Conservation (phyloP, 2,329 filamentous ascomycete species). For the Rachicladosporium sp. region DNA sequence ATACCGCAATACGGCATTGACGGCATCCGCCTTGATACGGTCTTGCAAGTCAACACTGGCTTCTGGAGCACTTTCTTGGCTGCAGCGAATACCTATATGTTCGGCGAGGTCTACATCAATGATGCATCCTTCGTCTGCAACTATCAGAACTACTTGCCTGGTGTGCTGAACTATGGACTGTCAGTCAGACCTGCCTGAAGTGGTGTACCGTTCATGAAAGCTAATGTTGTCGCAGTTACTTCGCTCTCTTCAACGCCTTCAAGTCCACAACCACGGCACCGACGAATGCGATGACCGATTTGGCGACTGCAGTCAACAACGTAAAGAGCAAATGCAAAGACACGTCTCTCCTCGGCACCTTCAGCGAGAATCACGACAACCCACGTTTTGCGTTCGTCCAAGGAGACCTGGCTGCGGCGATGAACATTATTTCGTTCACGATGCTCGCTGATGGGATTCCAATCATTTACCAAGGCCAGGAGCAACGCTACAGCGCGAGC, state of each 20-base stretch:
- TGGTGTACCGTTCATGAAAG: conserved; percentile 18
- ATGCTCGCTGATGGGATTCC: conserved; percentile 50
- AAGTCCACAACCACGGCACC: conserved; percentile 18
- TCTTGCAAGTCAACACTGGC: conserved; percentile 31
- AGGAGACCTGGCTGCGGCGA: conserved; percentile 42
- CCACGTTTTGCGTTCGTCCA: conserved; percentile 35
- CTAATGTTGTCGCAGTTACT: conserved; percentile 24
- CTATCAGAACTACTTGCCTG: conserved; percentile 32
- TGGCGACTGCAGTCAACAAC: conserved; percentile 23
- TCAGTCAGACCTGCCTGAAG: conserved; percentile 15
- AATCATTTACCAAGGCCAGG: conserved; percentile 54
- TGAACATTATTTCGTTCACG: conserved; percentile 49
- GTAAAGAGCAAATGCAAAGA: conserved; percentile 26
- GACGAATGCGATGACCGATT: conserved; percentile 21
- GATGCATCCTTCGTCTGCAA: conserved; percentile 27
- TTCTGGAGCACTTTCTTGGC: conserved; percentile 30
- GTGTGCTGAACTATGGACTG: conserved; percentile 37
- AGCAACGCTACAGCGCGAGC: conserved; percentile 42
- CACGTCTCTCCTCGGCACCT: conserved; percentile 26
- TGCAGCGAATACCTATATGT: conserved; percentile 26
- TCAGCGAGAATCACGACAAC: conserved; percentile 28
- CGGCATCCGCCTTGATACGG: conserved; percentile 39
- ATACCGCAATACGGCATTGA: conserved; percentile 50
- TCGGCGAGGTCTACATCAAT: conserved; percentile 34
- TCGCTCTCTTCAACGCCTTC: conserved; percentile 26